Conservation (phyloP, 345 rosid species). For the Heritiera fomes region DNA sequence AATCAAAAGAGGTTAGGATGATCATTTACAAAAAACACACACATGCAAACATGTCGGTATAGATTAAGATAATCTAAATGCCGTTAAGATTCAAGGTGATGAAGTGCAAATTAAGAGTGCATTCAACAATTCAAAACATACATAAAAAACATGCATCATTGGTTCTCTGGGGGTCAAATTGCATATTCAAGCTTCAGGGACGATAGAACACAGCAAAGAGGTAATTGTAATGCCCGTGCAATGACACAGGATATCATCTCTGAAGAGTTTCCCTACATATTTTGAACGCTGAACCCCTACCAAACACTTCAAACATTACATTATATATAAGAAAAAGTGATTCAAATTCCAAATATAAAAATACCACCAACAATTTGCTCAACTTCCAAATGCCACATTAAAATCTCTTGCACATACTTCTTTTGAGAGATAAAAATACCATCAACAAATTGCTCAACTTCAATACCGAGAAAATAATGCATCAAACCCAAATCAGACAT, state of each 20-base stretch:
- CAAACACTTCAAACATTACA: background rate
- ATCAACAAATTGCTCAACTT: too few species aligned
- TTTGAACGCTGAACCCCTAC: background rate
- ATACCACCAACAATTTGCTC: too few species aligned
- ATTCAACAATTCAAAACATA: conserved; percentile 2
- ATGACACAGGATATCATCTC: background rate
- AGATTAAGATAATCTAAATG: background rate
- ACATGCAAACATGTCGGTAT: background rate
- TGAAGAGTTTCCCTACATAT: background rate
- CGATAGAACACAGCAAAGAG: background rate
- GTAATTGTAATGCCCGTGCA: background rate
- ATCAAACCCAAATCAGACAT: too few species aligned
- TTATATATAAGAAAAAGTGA: background rate
- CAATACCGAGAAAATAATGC: too few species aligned
- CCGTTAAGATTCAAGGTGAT: too few species aligned
- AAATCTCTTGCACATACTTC: too few species aligned
- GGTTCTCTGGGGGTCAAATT: background rate
- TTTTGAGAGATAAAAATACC: too few species aligned
- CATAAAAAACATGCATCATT: background rate
- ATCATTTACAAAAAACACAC: background rate
- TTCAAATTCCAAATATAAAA: background rate
- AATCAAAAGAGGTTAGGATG: background rate
- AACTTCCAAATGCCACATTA: too few species aligned
- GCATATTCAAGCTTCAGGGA: background rate
- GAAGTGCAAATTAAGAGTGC: too few species aligned